Evolutionary conservation across 805 yeast species (phyloP).

Genomic region (Kazachstania taianensis): DNA sequence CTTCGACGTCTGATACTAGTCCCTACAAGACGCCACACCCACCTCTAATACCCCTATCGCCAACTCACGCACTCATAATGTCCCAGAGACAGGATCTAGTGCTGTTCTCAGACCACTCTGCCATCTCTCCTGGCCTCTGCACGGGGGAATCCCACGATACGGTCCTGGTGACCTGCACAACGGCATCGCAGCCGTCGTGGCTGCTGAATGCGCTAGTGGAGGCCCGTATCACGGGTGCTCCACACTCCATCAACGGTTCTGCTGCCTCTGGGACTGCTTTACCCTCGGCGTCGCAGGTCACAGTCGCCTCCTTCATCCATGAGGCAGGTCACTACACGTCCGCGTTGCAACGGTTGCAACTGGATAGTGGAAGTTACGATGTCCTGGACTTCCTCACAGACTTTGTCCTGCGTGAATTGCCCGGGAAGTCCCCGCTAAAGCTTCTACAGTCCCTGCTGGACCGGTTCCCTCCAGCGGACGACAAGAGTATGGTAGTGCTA

Average conservation of each 20-base stretch:
- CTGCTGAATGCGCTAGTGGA: constrained; percentile 46
- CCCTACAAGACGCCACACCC: too few relatives aligned
- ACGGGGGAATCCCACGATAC: constrained; percentile 17
- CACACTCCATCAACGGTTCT: constrained; percentile 32
- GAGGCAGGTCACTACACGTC: constrained; percentile 12
- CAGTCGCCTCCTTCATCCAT: constrained; percentile 23
- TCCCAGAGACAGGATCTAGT: constrained; percentile 51
- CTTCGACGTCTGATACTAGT: too few relatives aligned
- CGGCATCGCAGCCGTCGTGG: constrained; percentile 59
- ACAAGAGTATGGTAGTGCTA: constrained; percentile 14
- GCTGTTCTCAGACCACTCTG: constrained; percentile 41
- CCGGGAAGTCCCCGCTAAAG: constrained; percentile 22
- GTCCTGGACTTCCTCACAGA: constrained; percentile 40
- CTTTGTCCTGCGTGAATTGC: constrained; percentile 32
- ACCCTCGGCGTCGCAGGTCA: neutral
- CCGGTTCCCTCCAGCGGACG: constrained; percentile 35
- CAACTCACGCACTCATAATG: too few relatives aligned
- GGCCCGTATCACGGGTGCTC: constrained; percentile 35
- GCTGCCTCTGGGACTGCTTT: constrained; percentile 13
- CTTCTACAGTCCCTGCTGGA: constrained; percentile 62
- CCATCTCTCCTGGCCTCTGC: constrained; percentile 25
- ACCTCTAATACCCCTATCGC: too few relatives aligned
- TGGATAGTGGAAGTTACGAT: constrained; percentile 15
- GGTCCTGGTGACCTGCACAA: constrained; percentile 32
- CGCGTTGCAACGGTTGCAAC: constrained; percentile 17